Evolutionary conservation across 192 early-diverging fungal genomes (phyloP), one percentile per base, ranked within the genome.

Genomic region (Linnemannia zychae): DNA sequence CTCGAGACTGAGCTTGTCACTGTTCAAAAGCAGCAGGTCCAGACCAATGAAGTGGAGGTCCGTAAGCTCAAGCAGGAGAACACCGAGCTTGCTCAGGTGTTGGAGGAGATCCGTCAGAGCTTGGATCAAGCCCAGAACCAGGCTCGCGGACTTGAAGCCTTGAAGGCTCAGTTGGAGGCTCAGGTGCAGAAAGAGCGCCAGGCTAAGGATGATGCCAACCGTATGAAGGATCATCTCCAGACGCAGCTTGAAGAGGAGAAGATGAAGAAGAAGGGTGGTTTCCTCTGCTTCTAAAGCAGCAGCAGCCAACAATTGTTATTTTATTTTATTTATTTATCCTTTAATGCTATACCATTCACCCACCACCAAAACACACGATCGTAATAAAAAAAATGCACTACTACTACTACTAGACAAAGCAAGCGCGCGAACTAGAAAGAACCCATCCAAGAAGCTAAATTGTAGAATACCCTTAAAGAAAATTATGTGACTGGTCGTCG

Each of bases 251-350:
- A 84, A 24, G 77, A 74, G 33, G 82, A 74, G 76, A 84, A 60
- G 77, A 72, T 75, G 68, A 84, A 84, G 82, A 84, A 84, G 82
- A 84, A 84, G 77, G 77, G 82, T 7, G 57, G 57, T 63, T 84
- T 84, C 73, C 50, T 78, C 33, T 84, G 82, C 73, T 84, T 84
- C 28, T 84, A 79, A 78, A 60, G 40, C 22, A 13, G 28, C 48
- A 7, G 22, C 2, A 13, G 24, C 16, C 13, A 3, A 38, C 11
- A 22, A 4, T 38, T 69, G 24, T 33, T 33, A 7, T 28, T 16
- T 46, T 44, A n/a, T 71, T 71, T 31, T 71, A 47, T 47, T 28
- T 49, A 73, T 37, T 52, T 52, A 37, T 15, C 24, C 16, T 50
- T 36, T 49, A 52, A 46, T 22, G 12, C 17, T 72, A 72, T 72